phyloP scores from a whole-genome alignment of 176 grass and related monocot genomes.

The Aechmea fasciata region DNA sequence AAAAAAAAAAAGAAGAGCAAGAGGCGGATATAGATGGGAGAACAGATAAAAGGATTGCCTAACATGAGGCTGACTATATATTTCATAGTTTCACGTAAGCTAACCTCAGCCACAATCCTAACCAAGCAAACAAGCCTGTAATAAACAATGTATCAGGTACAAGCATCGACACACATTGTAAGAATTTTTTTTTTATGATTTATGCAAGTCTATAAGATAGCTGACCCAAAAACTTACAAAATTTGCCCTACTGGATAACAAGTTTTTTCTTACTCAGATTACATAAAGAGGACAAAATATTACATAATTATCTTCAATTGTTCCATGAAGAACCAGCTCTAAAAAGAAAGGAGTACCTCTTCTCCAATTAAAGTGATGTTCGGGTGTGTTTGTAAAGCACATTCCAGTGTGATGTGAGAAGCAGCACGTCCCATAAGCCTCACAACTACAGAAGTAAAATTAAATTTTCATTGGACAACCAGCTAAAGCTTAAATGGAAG shows the following conservation, averaged over 20 bases:
- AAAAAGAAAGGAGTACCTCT: slow-evolving; percentile 42
- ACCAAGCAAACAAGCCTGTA: too few species aligned
- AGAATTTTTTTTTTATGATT: too few species aligned
- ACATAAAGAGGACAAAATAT: not conserved
- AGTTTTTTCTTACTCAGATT: not conserved
- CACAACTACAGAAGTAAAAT: slow-evolving; percentile 55
- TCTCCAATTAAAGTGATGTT: slow-evolving; percentile 93
- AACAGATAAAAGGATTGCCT: too few species aligned
- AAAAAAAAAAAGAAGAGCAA: too few species aligned
- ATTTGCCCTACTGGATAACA: not conserved
- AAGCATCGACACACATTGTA: too few species aligned
- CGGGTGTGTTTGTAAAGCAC: slow-evolving; percentile 92
- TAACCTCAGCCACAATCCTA: too few species aligned
- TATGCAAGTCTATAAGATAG: too few species aligned
- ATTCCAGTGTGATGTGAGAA: slow-evolving; percentile 98
- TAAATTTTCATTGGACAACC: not conserved
- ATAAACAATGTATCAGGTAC: too few species aligned
- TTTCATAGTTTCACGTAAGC: too few species aligned
- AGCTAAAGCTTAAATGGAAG: not conserved
- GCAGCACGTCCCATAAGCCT: slow-evolving; percentile 99
- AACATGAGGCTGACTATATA: too few species aligned
- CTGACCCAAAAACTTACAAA: too few species aligned
- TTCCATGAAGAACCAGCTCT: not conserved
- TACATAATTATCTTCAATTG: not conserved
- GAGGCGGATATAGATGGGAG: too few species aligned